A percentile compares a stretch with the other conserved stretches of the same genome.
phyloP scores from a whole-genome alignment of 1,139 yeast species.

The Starmera stellimalicola region DNA sequence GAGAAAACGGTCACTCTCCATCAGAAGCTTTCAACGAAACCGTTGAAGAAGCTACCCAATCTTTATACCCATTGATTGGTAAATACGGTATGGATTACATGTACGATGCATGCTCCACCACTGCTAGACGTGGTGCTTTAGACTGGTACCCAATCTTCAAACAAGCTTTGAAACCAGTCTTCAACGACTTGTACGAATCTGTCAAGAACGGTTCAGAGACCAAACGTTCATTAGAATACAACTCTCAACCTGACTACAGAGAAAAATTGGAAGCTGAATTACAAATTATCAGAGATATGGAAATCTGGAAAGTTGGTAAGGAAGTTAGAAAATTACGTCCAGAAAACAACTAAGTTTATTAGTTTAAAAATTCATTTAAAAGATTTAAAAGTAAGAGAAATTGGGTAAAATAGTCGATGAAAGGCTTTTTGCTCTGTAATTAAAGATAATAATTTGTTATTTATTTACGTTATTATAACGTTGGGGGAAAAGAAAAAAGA shows the following conservation, averaged over 20 bases:
- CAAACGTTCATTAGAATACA: constrained; percentile 94
- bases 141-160: constrained; percentile 99
- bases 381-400: no score
- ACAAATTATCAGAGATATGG: constrained; percentile 88
- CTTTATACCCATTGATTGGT: constrained; percentile 97
- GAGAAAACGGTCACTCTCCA: constrained; percentile 99
- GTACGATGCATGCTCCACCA: constrained; percentile 99
- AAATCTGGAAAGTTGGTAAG: constrained; percentile 99
- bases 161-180: constrained; percentile 97
- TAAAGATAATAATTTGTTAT: no score
- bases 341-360: constrained; percentile 68
- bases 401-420: no score
- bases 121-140: constrained; percentile 99
- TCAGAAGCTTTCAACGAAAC: constrained; percentile 99
- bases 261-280: constrained; percentile 92
- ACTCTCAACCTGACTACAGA: constrained; percentile 97
- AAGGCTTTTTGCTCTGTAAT: no score
- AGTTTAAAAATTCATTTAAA: not conserved
- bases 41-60: constrained; percentile 99
- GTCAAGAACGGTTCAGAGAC: constrained; percentile 97
- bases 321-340: constrained; percentile 99
- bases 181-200: constrained; percentile 89
- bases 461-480: no score
- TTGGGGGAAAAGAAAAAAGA: no score
- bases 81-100: constrained; percentile 99